Evolutionary conservation across 768 basidiomycete species (phyloP), one percentile per base, ranked within the genome.

Genomic region (Boletus insuetus): DNA sequence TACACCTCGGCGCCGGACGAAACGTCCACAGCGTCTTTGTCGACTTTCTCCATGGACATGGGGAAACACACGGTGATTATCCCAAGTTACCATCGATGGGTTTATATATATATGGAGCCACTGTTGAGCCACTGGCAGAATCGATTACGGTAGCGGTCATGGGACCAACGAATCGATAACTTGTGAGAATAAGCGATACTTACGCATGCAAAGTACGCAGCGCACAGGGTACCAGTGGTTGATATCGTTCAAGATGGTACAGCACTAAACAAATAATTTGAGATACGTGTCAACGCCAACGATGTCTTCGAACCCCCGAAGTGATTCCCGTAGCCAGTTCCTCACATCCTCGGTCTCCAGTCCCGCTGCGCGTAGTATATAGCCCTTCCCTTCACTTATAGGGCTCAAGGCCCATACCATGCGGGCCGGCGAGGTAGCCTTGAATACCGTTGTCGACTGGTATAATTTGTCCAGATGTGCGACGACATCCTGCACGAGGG

Each of bases 331-430:
- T 20, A 97, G 69, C 89, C 90, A 95, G 16, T 64, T 60, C 68
- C 81, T 84, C 17, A 92, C 89, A 38, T 75, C 74, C 72, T 95
- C 91, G 37, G 89, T 85, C 64, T 91, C 89, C 62, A 73, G 76
- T 17, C 84, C 94, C 10, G 90, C 91, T 12, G 85, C 80, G 60
- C 93, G 80, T 51, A 96, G 69, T 31, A 97, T 73, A 10, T 81
- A 78, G 24, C 82, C 81, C 55, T 65, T 67, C 34, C 74, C 74
- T 29, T 70, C 67, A 20, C 74, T 68, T 3, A 92, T 71, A 13
- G 76, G 67, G 64, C 89, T 94, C 61, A 90, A 74, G 19, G 88
- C 91, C 95, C 96, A 98, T 31, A 95, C 68, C 58, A 94, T 71
- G 19, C 77, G 76, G n/a, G 77, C 75, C 1, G 91, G 89, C 3